phyloP scores from a whole-genome alignment of 768 basidiomycete genomes.

The Termitomyces sp. region DNA sequence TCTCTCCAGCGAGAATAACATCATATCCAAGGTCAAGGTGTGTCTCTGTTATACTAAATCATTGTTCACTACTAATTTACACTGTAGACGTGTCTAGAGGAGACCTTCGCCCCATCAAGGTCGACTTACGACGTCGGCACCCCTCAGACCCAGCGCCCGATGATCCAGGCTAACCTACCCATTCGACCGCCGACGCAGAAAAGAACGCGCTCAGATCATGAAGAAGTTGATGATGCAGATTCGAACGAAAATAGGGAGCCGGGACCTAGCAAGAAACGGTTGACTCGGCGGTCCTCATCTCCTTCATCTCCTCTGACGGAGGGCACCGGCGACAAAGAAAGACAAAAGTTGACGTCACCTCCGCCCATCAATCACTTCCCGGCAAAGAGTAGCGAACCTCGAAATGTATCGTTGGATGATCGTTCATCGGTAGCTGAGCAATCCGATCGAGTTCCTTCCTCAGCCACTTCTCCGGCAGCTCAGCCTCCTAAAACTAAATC shows the following conservation, averaged over 20 bases:
- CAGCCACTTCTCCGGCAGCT: neutral
- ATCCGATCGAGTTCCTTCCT: neutral
- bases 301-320: neutral
- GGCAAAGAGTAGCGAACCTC: neutral
- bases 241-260: neutral
- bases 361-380: neutral
- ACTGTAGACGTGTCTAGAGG: slow-evolving; percentile 60
- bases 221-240: neutral
- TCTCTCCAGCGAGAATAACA: slow-evolving; percentile 78
- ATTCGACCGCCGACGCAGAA: slow-evolving; percentile 5
- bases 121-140: slow-evolving; percentile 62
- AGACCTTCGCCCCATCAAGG: slow-evolving; percentile 60
- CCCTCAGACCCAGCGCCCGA: slow-evolving; percentile 14
- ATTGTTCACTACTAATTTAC: neutral
- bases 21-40: slow-evolving; percentile 85
- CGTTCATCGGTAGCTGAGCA: neutral
- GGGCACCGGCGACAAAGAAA: slow-evolving; percentile 23
- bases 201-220: slow-evolving; percentile 1
- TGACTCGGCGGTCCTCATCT: neutral
- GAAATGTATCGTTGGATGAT: slow-evolving; percentile 4
- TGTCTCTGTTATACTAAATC: neutral
- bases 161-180: slow-evolving; percentile 21
- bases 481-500: neutral
- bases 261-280: slow-evolving; percentile 3
- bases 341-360: slow-evolving; percentile 32